These are phyloP conservation scores for Tephrocybe sp. DNA, from an alignment of 768 basidiomycete species.

Conservation along the genomic window DNA sequence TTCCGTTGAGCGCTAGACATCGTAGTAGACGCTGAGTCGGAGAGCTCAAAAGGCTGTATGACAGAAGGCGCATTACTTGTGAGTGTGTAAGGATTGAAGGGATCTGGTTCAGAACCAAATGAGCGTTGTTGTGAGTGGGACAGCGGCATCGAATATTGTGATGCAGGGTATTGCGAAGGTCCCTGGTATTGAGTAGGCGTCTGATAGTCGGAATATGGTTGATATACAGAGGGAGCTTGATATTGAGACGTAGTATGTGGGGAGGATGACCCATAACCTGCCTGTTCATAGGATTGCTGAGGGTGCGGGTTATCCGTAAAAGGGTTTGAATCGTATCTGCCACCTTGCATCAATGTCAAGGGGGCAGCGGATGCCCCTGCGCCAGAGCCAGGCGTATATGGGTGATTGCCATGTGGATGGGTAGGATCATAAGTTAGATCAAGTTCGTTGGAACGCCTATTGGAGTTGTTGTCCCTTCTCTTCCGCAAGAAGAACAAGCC, in stretches of 20 bases:
- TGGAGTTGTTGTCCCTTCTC: conserved; percentile 25
- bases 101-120: conserved; percentile 20
- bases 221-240: conserved; percentile 8
- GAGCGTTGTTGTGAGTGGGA: conserved; percentile 24
- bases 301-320: conserved; percentile 25
- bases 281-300: conserved; percentile 15
- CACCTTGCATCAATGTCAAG: conserved; percentile 7
- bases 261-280: conserved; percentile 12
- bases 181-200: conserved; percentile 21
- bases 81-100: conserved; percentile 24
- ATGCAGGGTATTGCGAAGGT: conserved; percentile 12
- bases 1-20: conserved; percentile 49
- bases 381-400: conserved; percentile 28
- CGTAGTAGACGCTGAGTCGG: conserved; percentile 21
- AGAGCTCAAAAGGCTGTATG: conserved; percentile 21
- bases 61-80: conserved; percentile 18
- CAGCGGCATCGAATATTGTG: conserved; percentile 16
- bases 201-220: conserved; percentile 20
- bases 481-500: conserved; percentile 51
- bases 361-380: conserved; percentile 15
- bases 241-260: not conserved
- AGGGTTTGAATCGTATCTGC: conserved; percentile 19
- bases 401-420: conserved; percentile 22
- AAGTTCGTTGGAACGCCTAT: conserved; percentile 33
- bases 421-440: conserved; percentile 40